These are phyloP conservation scores for Trichoderma oligosporum DNA, from an alignment of 2,329 filamentous ascomycete species.

Conservation along the genomic window DNA sequence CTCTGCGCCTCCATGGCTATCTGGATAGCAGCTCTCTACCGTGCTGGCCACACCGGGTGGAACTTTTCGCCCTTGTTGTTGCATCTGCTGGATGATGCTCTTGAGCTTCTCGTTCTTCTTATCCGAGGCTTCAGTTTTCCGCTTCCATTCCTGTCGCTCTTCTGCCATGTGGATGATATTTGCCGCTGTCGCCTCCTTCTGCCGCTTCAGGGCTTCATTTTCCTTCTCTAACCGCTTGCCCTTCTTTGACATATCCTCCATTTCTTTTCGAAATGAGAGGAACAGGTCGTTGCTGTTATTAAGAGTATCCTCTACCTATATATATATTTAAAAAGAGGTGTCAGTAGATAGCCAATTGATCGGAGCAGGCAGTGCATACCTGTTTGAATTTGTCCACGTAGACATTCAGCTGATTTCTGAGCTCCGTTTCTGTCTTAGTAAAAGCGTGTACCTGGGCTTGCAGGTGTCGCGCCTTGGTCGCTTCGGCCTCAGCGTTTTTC, in stretches of 20 bases:
- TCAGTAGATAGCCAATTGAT: not conserved
- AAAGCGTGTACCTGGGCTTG: constrained; percentile 92
- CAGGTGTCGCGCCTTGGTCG: constrained; percentile 74
- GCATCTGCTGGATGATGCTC: constrained; percentile 93
- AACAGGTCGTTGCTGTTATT: constrained; percentile 99
- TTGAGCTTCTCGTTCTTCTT: constrained; percentile 90
- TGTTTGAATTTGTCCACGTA: constrained; percentile 99
- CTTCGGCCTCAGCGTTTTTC: constrained; percentile 80
- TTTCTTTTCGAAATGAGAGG: constrained; percentile 94
- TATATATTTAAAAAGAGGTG: constrained; percentile 25
- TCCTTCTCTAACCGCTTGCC: constrained; percentile 96
- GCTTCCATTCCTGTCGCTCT: constrained; percentile 79
- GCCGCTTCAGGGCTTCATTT: constrained; percentile 83
- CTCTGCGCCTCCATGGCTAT: constrained; percentile 46
- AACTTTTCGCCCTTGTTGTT: constrained; percentile 81
- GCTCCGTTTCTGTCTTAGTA: constrained; percentile 90
- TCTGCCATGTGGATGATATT: constrained; percentile 98
- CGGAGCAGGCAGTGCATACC: constrained; percentile 53
- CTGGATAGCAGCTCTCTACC: constrained; percentile 57
- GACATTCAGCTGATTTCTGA: constrained; percentile 92
- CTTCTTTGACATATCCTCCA: constrained; percentile 99
- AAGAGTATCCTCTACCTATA: constrained; percentile 91
- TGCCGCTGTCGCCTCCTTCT: constrained; percentile 87
- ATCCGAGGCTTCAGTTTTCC: constrained; percentile 50
- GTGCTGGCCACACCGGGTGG: constrained; percentile 59